Base-by-base conservation (phyloP, 2,329 filamentous ascomycete genomes). In the Microthyrium microscopicum region DNA sequence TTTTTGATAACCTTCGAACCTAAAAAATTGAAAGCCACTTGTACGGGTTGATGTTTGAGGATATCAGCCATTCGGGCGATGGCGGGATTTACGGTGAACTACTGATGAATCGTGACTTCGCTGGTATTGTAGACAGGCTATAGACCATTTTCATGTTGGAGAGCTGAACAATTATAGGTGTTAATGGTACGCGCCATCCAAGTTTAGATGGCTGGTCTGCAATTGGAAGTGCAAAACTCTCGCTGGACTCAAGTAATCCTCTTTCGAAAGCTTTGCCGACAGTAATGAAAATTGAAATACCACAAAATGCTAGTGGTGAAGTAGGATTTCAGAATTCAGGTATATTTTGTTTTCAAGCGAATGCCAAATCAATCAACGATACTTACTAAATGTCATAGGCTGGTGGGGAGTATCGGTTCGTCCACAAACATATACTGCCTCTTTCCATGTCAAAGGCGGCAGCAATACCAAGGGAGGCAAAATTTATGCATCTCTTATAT, bases 71-170 rank as follows among this genome's bases (percentile, higher is more conserved):
- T 49, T 74, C 70, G 2, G 75, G 76, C 3, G 77, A 82, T 46
- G 76, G 77, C 16, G 77, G 76, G 4, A 68, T 81, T 40, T 81
- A 82, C 47, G 76, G 71, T 31, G 75, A 82, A 46, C 52, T 82
- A 36, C 67, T 82, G 36, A 66, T 64, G 33, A 82, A 82, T 51
- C 66, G 74, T 31, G 77, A 74, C 8, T 80, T 82, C 45, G 77
- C 82, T 50, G 61, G 58, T 39, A 20, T 27, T 33, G 22, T 9
- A 9, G 25, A 8, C n/a, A 35, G 8, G 3, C 9, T 17, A 20
- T 16, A 9, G 51, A 54, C 15, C 42, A 45, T 12, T 61, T n/a
- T 51, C 26, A 29, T 25, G 9, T 5, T 12, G 5, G 11, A 12
- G 4, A 29, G 21, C 28, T 12, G 36, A 11, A 19, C 9, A 13